Conservation (phyloP, 1,139 yeast species). For the Yamadazyma atmosphaerica region DNA sequence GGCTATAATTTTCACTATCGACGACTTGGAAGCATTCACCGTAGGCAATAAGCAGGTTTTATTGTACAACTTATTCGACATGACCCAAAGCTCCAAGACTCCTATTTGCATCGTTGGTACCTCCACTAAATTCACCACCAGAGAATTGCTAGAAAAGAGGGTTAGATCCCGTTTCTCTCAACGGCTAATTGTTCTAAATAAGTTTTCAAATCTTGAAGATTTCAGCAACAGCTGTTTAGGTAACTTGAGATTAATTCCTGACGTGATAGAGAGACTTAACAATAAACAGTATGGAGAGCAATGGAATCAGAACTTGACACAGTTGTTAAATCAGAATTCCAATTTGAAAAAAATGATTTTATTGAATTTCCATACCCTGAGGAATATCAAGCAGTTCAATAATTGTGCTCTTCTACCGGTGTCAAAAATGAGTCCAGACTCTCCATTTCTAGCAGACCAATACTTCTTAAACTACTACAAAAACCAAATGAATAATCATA, state of each 20-base stretch:
- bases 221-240: constrained; percentile 39
- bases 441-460: constrained; percentile 35
- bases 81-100: constrained; percentile 70
- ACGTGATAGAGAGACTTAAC: constrained; percentile 15
- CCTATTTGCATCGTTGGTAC: constrained; percentile 85
- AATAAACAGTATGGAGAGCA: constrained; percentile 23
- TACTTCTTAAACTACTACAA: constrained; percentile 25
- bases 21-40: constrained; percentile 82
- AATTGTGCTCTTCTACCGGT: constrained; percentile 52
- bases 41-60: constrained; percentile 74
- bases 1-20: constrained; percentile 75
- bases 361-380: constrained; percentile 57
- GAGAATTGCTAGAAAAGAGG: constrained; percentile 85
- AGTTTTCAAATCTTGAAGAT: constrained; percentile 44
- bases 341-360: constrained; percentile 24
- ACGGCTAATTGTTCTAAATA: constrained; percentile 61
- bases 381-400: constrained; percentile 58
- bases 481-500: constrained; percentile 22
- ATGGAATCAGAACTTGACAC: constrained; percentile 56
- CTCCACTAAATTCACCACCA: constrained; percentile 69
- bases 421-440: constrained; percentile 22
- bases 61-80: constrained; percentile 82
- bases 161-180: constrained; percentile 90
- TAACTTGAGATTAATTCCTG: constrained; percentile 25
- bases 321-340: constrained; percentile 13